These are phyloP conservation scores for Colletotrichum graminicola DNA, from an alignment of 2,329 filamentous ascomycete genomes.

Conservation along the genomic window DNA sequence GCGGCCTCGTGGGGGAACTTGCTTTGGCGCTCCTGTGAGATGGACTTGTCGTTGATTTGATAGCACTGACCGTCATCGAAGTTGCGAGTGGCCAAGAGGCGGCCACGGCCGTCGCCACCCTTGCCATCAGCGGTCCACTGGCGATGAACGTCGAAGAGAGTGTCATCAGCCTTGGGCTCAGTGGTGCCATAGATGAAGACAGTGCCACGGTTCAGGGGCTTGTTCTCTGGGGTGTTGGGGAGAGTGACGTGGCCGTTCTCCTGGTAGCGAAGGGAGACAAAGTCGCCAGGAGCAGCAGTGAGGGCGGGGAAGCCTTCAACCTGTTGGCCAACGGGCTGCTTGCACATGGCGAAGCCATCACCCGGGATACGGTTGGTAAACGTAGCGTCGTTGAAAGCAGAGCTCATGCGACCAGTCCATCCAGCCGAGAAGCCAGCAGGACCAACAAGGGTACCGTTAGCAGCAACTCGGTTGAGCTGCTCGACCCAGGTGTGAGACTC, in stretches of 20 bases:
- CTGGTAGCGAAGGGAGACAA: slow-evolving; percentile 74
- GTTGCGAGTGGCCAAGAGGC: slow-evolving; percentile 80
- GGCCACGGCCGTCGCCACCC: slow-evolving; percentile 83
- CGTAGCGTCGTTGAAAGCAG: slow-evolving; percentile 67
- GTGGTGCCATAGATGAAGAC: slow-evolving; percentile 81
- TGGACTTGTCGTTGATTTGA: slow-evolving; percentile 73
- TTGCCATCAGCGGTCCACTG: slow-evolving; percentile 84
- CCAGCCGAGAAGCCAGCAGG: slow-evolving; percentile 80
- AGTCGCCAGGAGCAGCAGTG: slow-evolving; percentile 69
- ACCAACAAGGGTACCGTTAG: slow-evolving; percentile 80
- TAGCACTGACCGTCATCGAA: slow-evolving; percentile 95
- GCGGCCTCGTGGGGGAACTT: slow-evolving; percentile 65
- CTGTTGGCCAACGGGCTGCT: slow-evolving; percentile 23
- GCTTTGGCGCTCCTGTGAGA: slow-evolving; percentile 70
- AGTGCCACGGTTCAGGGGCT: slow-evolving; percentile 76
- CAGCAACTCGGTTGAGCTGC: slow-evolving; percentile 75
- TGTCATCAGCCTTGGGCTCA: slow-evolving; percentile 64
- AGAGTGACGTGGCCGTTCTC: slow-evolving; percentile 83
- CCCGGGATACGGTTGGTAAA: slow-evolving; percentile 75
- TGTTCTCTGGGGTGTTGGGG: slow-evolving; percentile 66
- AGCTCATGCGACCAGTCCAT: slow-evolving; percentile 68
- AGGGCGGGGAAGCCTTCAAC: slow-evolving; percentile 69
- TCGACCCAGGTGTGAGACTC: slow-evolving; percentile 87
- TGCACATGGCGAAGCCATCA: slow-evolving; percentile 50
- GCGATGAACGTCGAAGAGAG: slow-evolving; percentile 74